Conservation (phyloP, 202 grass and related monocot genomes). For the Saccharum hybrid region DNA sequence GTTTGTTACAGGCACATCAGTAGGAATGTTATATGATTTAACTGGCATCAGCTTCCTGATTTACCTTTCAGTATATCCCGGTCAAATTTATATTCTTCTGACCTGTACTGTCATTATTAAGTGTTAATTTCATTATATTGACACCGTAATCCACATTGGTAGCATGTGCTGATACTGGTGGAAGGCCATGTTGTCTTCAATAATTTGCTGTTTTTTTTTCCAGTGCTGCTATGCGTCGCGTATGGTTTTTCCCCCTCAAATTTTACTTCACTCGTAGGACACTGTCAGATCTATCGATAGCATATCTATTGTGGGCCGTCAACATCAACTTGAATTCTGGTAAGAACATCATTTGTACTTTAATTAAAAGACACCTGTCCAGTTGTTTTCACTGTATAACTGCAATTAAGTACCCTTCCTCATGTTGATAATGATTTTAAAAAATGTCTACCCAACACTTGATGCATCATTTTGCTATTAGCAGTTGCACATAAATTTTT, state of each 20-base stretch:
- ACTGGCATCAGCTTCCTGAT: neutral
- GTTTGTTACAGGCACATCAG: neutral
- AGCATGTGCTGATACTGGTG: conserved; percentile 9
- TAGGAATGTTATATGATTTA: neutral
- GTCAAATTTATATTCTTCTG: neutral
- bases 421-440: neutral
- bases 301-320: neutral
- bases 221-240: neutral
- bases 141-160: neutral
- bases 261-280: neutral
- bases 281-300: neutral
- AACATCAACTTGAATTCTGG: conserved; percentile 13
- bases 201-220: neutral
- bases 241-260: neutral
- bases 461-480: neutral
- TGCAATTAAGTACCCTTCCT: neutral
- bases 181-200: neutral
- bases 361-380: neutral
- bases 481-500: neutral
- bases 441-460: neutral
- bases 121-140: neutral
- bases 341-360: conserved; percentile 12
- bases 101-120: neutral
- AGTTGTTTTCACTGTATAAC: conserved; percentile 9
- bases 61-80: conserved; percentile 28